These are phyloP conservation scores for Psilocybe sp. DNA, from an alignment of 768 basidiomycete species.

Conservation along the genomic window DNA sequence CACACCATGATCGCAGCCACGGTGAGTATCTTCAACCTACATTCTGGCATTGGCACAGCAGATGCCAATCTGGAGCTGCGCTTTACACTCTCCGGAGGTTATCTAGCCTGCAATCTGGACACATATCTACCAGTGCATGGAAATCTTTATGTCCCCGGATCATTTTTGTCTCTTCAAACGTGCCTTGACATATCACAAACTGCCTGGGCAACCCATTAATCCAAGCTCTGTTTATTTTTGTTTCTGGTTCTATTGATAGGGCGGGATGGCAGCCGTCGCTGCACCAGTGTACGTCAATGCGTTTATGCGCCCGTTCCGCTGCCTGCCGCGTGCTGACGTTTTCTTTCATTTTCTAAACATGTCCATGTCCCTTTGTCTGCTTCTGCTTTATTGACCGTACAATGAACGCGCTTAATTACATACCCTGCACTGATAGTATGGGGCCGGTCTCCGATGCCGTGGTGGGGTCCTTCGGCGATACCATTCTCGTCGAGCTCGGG, in stretches of 20 bases:
- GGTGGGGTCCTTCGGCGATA: slow-evolving; percentile 48
- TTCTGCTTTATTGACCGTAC: background rate
- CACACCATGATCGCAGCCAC: slow-evolving; percentile 62
- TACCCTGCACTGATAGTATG: slow-evolving; percentile 31
- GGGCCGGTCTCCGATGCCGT: slow-evolving; percentile 53
- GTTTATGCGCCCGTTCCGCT: background rate
- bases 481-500: slow-evolving; percentile 57
- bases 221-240: background rate
- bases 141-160: too few relatives aligned
- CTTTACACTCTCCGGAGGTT: too few relatives aligned
- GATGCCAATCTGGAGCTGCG: too few relatives aligned
- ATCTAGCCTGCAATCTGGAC: too few relatives aligned
- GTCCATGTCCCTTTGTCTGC: background rate
- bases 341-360: background rate
- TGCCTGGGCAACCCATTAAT: slow-evolving; percentile 5
- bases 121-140: too few relatives aligned
- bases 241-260: slow-evolving; percentile 19
- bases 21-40: slow-evolving; percentile 31
- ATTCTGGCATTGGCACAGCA: background rate
- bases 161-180: too few relatives aligned
- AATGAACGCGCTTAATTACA: background rate
- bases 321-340: background rate
- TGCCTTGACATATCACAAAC: too few relatives aligned
- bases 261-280: slow-evolving; percentile 40
- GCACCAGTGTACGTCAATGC: slow-evolving; percentile 33